Evolutionary conservation across 768 basidiomycete genomes (phyloP), one percentile per base, ranked within the genome.

Genomic region (Lanmaoa pseudosensibilis): DNA sequence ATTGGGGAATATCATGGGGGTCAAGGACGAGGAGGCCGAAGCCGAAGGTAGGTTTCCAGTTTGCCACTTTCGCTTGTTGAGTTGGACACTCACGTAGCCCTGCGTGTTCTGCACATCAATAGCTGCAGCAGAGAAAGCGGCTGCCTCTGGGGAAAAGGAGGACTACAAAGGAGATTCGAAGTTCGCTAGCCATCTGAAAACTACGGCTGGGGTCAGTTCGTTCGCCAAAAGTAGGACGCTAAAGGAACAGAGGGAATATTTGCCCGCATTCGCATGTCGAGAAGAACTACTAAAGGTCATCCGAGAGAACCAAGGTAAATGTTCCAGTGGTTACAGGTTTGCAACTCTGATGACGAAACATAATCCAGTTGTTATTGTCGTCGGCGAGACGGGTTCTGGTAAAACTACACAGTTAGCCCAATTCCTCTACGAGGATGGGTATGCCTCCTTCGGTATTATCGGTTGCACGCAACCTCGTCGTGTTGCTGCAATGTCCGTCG

Each of bases 311-410:
- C 97, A 99, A 85, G 94, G 94, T 88, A 52, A 47, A 73, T 64
- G 2, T 45, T 47, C 9, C 19, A 7, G n/a, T 10, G 16, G 6
- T 23, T 19, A 32, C 8, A 3, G 2, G 4, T 32, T 3, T 32
- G 30, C 30, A 37, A 2, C 3, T 54, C 18, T 55, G 48, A 50
- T 48, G 21, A 45, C 6, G 2, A 15, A 49, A 19, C 5, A 32
- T 21, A 9, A 50, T 50, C 11, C 61, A 97, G 97, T 98, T 37
- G 79, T 91, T 46, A 85, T 99, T 54, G 93, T 98, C 38, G 91
- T 99, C 39, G 97, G 97, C n/a, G 97, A 99, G 74, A 99, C 97
- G n/a, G 97, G 97, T 11, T 98, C 96, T 0, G 97, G 97, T 7
- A 99, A 99, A 76, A 99, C 97, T 1, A 98, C 97, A 0, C 97